Evolutionary conservation across 2,329 filamentous ascomycete species (phyloP).

Genomic region (Penicillium fuscoglaucum): DNA sequence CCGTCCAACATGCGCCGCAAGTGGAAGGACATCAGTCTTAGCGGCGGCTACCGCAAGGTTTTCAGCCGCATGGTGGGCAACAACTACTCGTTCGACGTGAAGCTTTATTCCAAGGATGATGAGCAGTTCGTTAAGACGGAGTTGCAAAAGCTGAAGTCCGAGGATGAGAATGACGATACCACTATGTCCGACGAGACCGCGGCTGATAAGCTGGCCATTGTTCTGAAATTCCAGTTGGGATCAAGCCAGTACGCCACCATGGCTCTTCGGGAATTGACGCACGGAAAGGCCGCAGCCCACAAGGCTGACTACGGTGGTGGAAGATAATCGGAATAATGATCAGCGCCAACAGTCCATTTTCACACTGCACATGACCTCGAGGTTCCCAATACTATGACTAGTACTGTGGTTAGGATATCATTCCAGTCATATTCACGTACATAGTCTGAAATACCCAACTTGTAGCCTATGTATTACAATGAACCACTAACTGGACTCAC

Average conservation of each 20-base stretch:
- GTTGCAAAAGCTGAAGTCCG: slow-evolving; percentile 63
- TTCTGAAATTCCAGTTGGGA: slow-evolving; percentile 73
- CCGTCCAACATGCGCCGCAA: slow-evolving; percentile 82
- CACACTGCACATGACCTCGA: neutral
- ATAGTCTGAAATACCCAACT: neutral
- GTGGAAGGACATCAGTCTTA: slow-evolving; percentile 84
- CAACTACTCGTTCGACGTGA: slow-evolving; percentile 66
- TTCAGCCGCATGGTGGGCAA: slow-evolving; percentile 71
- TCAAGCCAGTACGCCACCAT: slow-evolving; percentile 84
- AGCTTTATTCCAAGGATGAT: slow-evolving; percentile 62
- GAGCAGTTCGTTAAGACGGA: slow-evolving; percentile 91
- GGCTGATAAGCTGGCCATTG: slow-evolving; percentile 61
- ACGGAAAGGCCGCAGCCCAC: slow-evolving; percentile 62
- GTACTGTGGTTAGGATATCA: neutral
- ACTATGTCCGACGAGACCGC: slow-evolving; percentile 12
- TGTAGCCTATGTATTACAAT: neutral
- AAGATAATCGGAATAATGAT: slow-evolving; percentile 13
- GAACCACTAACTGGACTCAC: neutral
- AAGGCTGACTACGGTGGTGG: slow-evolving; percentile 63
- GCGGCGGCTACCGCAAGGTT: slow-evolving; percentile 83
- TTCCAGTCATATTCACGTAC: slow-evolving; percentile 1
- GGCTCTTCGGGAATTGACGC: slow-evolving; percentile 76
- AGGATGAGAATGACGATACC: slow-evolving; percentile 33
- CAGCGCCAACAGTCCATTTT: neutral
- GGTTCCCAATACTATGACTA: neutral